Base-by-base conservation (phyloP, 2,329 filamentous ascomycete species). In the Scedosporium boydii region DNA sequence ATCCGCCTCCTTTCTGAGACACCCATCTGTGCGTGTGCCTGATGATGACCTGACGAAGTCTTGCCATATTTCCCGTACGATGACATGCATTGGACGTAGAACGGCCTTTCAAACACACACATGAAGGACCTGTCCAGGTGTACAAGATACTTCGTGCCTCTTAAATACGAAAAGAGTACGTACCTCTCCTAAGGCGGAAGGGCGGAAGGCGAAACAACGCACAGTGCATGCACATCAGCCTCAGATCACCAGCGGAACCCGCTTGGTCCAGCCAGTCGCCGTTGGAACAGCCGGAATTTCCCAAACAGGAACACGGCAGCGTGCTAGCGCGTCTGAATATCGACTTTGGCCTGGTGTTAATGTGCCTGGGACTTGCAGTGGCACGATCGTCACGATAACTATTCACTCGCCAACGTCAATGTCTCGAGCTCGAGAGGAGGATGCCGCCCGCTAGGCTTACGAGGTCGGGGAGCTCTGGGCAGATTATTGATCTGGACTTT, bases 401-500 rank as follows among this genome's bases (percentile, higher is more conserved):
- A 10, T 4, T 48, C 16, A 3, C 3, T 48, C 44, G 21, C 3
- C 16, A 23, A 48, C 34, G 34, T 38, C 34, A 38, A 38, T 55
- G 51, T 26, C 51, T 23, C 23, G 23, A 23, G 23, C 18, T 23
- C 23, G 23, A 23, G 12, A 14, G 18, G 48, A 61, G 23, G 59
- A 61, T 61, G 59, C 29, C 59, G 21, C 48, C 59, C 41, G 29
- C 44, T 18, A 56, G 12, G 18, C 59, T 61, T 23, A 21, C 48
- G 34, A 55, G 59, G 59, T 29, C 59, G 53, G 38, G 16, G 18
- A 62, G 42, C 21, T 61, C 64, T 12, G 63, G 59, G 16, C 61
- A 62, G 23, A 62, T 62, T 26, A 55, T 65, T 12, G 89, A 93
- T 72, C 81, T 92, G 64, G 87, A 89, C 66, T 91, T 91, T 70